These are phyloP conservation scores for Penicillium robsamsonii DNA, from an alignment of 495 filamentous ascomycete species.

Conservation along the genomic window DNA sequence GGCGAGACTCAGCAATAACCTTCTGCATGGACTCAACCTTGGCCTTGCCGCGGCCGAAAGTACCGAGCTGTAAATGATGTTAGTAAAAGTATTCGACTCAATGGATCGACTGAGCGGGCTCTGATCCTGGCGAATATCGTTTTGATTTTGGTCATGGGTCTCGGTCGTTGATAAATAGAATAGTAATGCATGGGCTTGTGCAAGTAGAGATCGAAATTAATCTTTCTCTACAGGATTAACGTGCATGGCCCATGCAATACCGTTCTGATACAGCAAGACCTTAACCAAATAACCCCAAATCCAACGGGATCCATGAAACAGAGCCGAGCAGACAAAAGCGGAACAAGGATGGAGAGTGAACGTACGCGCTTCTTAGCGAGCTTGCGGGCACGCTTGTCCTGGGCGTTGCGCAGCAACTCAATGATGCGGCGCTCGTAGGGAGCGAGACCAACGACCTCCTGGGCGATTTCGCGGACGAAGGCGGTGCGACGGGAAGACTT, in stretches of 20 bases:
- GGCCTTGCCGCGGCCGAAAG: conserved; percentile 93
- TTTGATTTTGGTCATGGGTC: not conserved
- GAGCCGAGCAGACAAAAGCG: not conserved
- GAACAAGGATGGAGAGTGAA: conserved; percentile 18
- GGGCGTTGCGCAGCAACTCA: conserved; percentile 96
- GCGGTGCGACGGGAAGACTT: conserved; percentile 87
- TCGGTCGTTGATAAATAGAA: not conserved
- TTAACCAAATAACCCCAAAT: not conserved
- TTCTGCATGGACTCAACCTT: conserved; percentile 98
- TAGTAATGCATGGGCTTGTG: not conserved
- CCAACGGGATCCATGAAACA: conserved; percentile 6
- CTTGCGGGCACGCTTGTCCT: conserved; percentile 99
- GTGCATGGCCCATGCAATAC: not conserved
- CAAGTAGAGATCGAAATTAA: not conserved
- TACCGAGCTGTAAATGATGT: conserved; percentile 68
- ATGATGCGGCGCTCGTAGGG: conserved; percentile 98
- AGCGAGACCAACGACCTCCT: conserved; percentile 88
- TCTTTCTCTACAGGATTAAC: not conserved
- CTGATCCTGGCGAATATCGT: not conserved
- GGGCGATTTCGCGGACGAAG: conserved; percentile 92
- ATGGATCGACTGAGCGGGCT: not conserved
- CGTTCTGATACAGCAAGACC: not conserved
- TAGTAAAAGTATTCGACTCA: conserved; percentile 12
- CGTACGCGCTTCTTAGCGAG: conserved; percentile 96
- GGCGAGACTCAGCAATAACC: conserved; percentile 93